Percentiles rank a stretch among this genome's conserved stretches.
Evolutionary conservation across 352 stramenopile species (phyloP).

Genomic region (Blastocystis sp.): DNA sequence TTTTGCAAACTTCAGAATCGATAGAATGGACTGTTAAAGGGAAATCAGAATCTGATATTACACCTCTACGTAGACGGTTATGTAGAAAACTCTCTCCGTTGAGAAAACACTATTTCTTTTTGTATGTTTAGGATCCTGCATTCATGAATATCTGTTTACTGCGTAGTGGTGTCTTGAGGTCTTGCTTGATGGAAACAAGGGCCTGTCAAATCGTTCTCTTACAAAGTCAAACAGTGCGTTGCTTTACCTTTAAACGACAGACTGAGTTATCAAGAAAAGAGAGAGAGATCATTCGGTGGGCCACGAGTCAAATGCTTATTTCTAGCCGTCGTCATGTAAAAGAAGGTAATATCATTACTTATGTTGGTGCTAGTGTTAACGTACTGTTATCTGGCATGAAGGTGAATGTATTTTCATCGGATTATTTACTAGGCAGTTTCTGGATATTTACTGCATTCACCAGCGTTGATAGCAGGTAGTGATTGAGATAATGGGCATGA

Average conservation of each 20-base stretch:
- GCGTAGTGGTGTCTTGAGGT: no score
- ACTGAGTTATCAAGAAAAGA: conserved; percentile 9
- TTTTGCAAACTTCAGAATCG: no score
- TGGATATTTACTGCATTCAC: conserved; percentile 31
- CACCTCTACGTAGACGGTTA: no score
- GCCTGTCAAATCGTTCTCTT: no score
- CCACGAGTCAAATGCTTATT: neutral
- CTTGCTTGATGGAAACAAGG: no score
- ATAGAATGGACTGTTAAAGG: no score
- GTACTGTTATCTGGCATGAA: conserved; percentile 12
- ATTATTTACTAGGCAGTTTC: conserved; percentile 16
- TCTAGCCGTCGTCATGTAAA: conserved; percentile 26
- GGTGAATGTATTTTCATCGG: neutral
- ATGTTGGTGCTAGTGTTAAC: conserved; percentile 31
- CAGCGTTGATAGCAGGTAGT: conserved; percentile 19
- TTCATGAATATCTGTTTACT: no score
- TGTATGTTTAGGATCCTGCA: no score
- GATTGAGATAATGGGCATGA: neutral
- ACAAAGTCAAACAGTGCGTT: neutral
- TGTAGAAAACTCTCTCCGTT: no score
- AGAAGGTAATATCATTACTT: conserved; percentile 51
- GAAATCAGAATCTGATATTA: no score
- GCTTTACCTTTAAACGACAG: neutral
- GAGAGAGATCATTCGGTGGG: conserved; percentile 31
- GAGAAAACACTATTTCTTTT: no score